A percentile compares a stretch with the other conserved stretches of the same genome.
These are phyloP conservation scores for Mortierella sp. DNA, from an alignment of 371 early-diverging fungal genomes.

Conservation along the genomic window DNA sequence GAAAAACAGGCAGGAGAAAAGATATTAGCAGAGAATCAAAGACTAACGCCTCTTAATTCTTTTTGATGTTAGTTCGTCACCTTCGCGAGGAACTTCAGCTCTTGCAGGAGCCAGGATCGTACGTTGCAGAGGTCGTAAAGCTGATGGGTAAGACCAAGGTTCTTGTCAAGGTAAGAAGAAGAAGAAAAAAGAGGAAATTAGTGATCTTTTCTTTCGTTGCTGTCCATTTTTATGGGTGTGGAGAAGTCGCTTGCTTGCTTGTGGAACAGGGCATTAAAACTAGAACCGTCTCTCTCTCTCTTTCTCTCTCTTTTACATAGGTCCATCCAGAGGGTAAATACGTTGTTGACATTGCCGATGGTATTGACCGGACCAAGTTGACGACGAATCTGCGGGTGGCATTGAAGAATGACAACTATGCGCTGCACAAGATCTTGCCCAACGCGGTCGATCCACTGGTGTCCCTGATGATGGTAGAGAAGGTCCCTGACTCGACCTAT, in stretches of 20 bases:
- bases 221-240: neutral
- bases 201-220: neutral
- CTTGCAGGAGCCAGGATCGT: constrained; percentile 97
- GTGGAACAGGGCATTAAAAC: constrained; percentile 7
- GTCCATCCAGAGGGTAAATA: constrained; percentile 99
- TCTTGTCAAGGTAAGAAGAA: constrained; percentile 87
- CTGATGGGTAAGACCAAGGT: constrained; percentile 99
- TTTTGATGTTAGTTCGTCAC: constrained; percentile 81
- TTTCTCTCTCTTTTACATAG: constrained; percentile 38
- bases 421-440: constrained; percentile 93
- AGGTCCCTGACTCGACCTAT: constrained; percentile 99
- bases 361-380: constrained; percentile 92
- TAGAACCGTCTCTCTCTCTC: neutral
- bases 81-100: constrained; percentile 98
- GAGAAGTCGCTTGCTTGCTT: neutral
- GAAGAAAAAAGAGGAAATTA: neutral
- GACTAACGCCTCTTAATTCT: neutral
- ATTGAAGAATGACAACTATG: constrained; percentile 90
- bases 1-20: neutral
- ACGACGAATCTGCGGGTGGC: constrained; percentile 98
- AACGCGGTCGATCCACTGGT: constrained; percentile 97
- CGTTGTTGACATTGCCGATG: constrained; percentile 94
- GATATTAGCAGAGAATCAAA: neutral
- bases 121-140: constrained; percentile 99
- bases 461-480: constrained; percentile 99